Conservation (phyloP, 345 rosid genomes). For the Corchorus capsularis region DNA sequence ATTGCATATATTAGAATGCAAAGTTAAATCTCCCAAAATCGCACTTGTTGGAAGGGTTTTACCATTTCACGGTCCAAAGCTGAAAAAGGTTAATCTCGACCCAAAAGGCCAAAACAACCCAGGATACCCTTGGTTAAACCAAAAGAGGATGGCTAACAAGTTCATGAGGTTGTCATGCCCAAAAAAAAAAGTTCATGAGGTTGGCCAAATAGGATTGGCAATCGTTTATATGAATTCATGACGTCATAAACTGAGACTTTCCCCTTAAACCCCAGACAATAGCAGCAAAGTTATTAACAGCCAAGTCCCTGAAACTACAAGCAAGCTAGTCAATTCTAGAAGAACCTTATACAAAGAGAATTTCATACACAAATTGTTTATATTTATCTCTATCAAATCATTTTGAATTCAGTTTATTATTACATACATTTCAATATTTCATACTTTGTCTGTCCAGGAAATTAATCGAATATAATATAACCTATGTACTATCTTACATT, state of each 20-base stretch:
- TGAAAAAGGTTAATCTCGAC: no score
- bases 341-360: not conserved
- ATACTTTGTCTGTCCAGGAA: constrained; percentile 1
- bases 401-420: not conserved
- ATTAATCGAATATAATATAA: constrained; percentile 15
- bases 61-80: no score
- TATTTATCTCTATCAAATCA: not conserved
- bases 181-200: no score
- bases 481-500: not conserved
- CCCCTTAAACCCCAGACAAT: not conserved
- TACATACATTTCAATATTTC: constrained; percentile 19
- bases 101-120: no score
- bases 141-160: no score
- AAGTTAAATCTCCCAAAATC: no score
- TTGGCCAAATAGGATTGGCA: no score
- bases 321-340: not conserved
- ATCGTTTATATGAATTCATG: not conserved
- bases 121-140: no score
- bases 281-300: not conserved
- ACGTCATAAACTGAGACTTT: not conserved
- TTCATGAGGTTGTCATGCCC: no score
- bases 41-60: no score
- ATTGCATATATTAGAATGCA: no score
- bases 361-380: not conserved
- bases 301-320: not conserved